Evolutionary conservation across 2,329 filamentous ascomycete genomes (phyloP), one percentile per base, ranked within the genome.

Genomic region (Sporothrix dimorphospora): DNA sequence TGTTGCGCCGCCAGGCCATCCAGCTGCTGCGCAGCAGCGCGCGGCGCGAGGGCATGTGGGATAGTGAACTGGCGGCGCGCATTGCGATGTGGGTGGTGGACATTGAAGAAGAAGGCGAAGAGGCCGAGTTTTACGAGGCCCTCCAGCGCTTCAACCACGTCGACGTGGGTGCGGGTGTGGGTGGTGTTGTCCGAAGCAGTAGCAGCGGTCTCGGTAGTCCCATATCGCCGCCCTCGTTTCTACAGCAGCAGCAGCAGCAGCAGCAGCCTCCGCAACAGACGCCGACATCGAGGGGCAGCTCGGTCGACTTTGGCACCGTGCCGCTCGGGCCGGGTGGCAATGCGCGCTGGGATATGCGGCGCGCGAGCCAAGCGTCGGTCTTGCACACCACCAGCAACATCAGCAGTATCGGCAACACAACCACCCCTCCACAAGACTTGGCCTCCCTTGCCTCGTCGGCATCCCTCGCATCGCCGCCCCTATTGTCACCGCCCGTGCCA

Each of bases 41-140:
- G 8, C 84, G 89, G 61, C 83, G 89, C 66, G 90, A 92, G 79
- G 90, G 88, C 27, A 89, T 92, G 84, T 92, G 90, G 90, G 90
- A 92, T 76, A 90, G 87, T 76, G 85, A 88, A 74, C 82, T 89
- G 73, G 82, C 84, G 12, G 87, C 87, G 1, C 83, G 83, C 8
- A 88, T 89, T 75, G 85, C 83, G 63, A 82, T 81, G 72, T 89
- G 87, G 86, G 82, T 89, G 49, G 84, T 86, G 78, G 79, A 82
- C 9, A 82, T 89, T 19, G 87, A 89, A 75, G 87, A 89, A 75
- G 82, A 82, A 7, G 82, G 83, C 2, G 80, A 81, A 9, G 72
- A 75, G 2, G 69, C 72, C 7, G 77, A 76, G 19, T 77, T 78
- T n/a, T 73, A 47, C 30, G 53, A 49, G 14, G 40, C n/a, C 4